Base-by-base conservation (phyloP, 129 eudicot genomes). In the Flaveria ramosissima region DNA sequence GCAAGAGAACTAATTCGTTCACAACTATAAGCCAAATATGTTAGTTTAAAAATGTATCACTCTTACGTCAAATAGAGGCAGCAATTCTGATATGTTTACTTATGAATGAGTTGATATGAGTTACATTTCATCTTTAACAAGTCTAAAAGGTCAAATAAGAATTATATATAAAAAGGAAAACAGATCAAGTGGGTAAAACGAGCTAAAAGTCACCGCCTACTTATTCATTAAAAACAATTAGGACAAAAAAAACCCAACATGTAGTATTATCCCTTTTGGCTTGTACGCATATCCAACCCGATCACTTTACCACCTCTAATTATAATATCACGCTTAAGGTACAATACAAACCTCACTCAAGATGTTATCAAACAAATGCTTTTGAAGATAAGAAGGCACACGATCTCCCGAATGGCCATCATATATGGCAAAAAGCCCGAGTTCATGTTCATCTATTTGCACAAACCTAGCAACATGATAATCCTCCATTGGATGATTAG, bases 401-500 rank as follows among this genome's bases (percentile, higher is more conserved):
- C 57, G 77, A 77, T 84, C 77, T 15, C 95, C 95, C 46, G 83
- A 77, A 81, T 89, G 95, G 14, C 95, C 95, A 69, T 89, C 95
- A 65, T 82, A 89, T 70, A 89, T 89, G 59, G 95, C 91, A 78
- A 89, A 89, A 23, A 89, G 77, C 32, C 95, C 91, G 56, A 89
- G 85, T 84, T 89, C 95, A 62, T 89, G 95, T 0, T 77, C 89
- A 4, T 83, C 72, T 27, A 82, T 47, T 11, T 70, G 75, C 63
- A 77, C 77, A 80, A 89, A 89, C 78, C 75, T 86, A 68, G 95
- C 95, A 24, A 89, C 95, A 57, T 86, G 89, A 78, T 86, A 89
- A 75, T 89, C 95, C 79, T 89, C 95, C 95, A 89, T 89, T 13
- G 91, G 89, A 86, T 89, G 95, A 70, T 81, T 80, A 50, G 91